Conservation (phyloP, 2,329 filamentous ascomycete genomes). For the Fusarium lateritium region DNA sequence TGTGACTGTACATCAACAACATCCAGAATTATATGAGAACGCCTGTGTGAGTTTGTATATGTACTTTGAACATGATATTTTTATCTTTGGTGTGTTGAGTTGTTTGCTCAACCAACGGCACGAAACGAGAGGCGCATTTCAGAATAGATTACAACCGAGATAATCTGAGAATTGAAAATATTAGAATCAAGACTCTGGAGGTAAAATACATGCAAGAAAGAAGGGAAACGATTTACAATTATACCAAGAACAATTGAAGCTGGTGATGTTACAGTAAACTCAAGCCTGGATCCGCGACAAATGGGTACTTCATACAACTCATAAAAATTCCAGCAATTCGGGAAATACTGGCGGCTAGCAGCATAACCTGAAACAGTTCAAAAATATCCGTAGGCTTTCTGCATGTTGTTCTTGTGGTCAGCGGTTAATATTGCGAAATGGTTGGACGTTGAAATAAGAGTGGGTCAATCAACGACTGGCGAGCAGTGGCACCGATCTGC, state of each 20-base stretch:
- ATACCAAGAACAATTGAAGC: no score
- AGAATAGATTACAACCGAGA: background rate
- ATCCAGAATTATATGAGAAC: background rate
- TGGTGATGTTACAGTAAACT: no score
- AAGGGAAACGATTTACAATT: no score
- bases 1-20: background rate
- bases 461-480: background rate
- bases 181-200: no score
- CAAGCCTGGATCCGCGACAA: no score
- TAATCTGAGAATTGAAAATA: no score
- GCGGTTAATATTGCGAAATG: background rate
- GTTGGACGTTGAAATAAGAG: background rate
- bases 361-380: background rate
- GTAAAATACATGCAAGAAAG: no score
- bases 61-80: background rate
- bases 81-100: background rate
- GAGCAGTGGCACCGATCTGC: no score
- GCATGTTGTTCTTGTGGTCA: no score
- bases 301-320: no score
- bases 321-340: no score
- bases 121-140: background rate
- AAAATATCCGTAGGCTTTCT: background rate
- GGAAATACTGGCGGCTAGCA: background rate
- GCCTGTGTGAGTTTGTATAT: background rate
- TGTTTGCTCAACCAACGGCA: background rate